A percentile compares a stretch with the other conserved stretches of the same genome.
phyloP scores from a whole-genome alignment of 2,329 filamentous ascomycete species.

The Fonsecaea nubica region DNA sequence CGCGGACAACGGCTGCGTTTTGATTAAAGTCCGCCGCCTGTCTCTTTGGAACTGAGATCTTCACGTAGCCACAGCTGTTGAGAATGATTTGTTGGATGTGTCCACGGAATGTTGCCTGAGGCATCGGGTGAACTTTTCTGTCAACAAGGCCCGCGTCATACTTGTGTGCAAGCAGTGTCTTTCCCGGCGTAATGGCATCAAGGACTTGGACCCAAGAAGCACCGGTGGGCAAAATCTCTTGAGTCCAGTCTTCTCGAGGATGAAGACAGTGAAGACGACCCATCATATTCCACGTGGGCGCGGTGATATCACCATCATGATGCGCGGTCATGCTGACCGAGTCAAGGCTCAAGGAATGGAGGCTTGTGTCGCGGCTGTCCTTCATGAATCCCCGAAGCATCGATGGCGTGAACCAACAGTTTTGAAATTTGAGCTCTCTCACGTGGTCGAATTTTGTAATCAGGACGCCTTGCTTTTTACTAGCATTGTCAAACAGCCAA shows the following conservation, averaged over 20 bases:
- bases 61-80: conserved; percentile 68
- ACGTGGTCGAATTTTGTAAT: conserved; percentile 64
- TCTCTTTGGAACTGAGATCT: conserved; percentile 32
- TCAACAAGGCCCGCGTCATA: conserved; percentile 41
- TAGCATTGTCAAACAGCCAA: conserved; percentile 22
- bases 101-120: conserved; percentile 40
- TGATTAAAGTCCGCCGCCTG: conserved; percentile 48
- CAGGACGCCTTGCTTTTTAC: conserved; percentile 35
- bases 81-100: conserved; percentile 56
- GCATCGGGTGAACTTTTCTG: conserved; percentile 25
- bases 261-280: conserved; percentile 29
- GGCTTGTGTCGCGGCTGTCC: conserved; percentile 53
- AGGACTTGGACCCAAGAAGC: conserved; percentile 60
- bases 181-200: conserved; percentile 58
- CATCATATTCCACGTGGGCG: conserved; percentile 19
- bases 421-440: conserved; percentile 67
- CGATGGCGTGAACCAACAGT: conserved; percentile 71
- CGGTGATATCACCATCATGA: conserved; percentile 28
- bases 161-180: conserved; percentile 48
- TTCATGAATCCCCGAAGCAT: conserved; percentile 61
- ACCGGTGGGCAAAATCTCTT: conserved; percentile 47
- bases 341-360: conserved; percentile 65
- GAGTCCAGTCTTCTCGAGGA: conserved; percentile 44
- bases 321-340: conserved; percentile 69
- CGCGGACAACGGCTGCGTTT: conserved; percentile 34